These are phyloP conservation scores for Cerioporus squamosus DNA, from an alignment of 1,284 basidiomycete genomes.

Conservation along the genomic window DNA sequence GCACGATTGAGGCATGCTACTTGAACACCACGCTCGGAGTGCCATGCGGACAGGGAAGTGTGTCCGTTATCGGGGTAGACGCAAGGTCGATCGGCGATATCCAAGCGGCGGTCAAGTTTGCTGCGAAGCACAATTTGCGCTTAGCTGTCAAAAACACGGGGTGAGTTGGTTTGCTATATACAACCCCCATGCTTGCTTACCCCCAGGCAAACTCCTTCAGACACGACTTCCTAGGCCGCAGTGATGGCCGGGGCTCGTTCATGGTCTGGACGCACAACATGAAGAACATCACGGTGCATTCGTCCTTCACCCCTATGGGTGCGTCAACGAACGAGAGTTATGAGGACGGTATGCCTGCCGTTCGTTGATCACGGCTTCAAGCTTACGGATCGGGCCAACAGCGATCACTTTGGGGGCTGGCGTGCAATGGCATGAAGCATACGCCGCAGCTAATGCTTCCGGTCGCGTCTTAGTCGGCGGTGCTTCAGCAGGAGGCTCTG, in stretches of 20 bases:
- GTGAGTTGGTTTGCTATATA: slow-evolving; percentile 23
- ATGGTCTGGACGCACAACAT: slow-evolving; percentile 31
- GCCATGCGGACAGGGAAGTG: slow-evolving; percentile 47
- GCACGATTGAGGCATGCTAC: slow-evolving; percentile 47
- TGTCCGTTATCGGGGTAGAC: slow-evolving; percentile 48
- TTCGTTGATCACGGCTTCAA: neutral
- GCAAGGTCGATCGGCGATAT: slow-evolving; percentile 41
- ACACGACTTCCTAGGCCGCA: slow-evolving; percentile 30
- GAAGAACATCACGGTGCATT: slow-evolving; percentile 29
- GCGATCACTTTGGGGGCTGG: slow-evolving; percentile 49
- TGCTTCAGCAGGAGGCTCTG: slow-evolving; percentile 38
- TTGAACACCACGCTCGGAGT: slow-evolving; percentile 41
- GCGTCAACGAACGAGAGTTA: slow-evolving; percentile 9
- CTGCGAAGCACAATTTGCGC: slow-evolving; percentile 41
- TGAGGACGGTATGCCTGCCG: slow-evolving; percentile 13
- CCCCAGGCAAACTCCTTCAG: slow-evolving; percentile 3
- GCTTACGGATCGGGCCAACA: slow-evolving; percentile 5
- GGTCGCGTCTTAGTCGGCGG: slow-evolving; percentile 30
- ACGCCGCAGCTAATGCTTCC: slow-evolving; percentile 36
- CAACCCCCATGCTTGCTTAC: neutral
- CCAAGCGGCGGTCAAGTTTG: slow-evolving; percentile 46
- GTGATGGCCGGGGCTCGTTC: slow-evolving; percentile 27
- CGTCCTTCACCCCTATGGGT: slow-evolving; percentile 32
- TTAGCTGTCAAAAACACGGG: slow-evolving; percentile 56
- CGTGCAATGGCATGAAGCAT: slow-evolving; percentile 50